A percentile compares a stretch with the other conserved stretches of the same genome.
Evolutionary conservation across 2,329 filamentous ascomycete genomes (phyloP).

Genomic region (Aureobasidium sp.): DNA sequence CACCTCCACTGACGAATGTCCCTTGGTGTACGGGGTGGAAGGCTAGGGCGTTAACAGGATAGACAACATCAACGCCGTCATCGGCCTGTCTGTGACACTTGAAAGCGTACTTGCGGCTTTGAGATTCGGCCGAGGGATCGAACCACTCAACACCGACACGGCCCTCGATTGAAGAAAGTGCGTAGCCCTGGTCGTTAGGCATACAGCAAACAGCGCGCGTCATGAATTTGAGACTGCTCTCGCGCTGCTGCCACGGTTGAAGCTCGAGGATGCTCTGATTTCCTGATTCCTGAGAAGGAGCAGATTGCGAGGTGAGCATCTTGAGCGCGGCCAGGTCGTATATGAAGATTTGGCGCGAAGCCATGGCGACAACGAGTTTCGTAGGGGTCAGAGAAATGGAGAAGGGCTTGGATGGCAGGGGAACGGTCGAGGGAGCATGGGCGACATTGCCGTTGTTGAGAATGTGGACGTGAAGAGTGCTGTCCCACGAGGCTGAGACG

Average conservation of each 20-base stretch:
- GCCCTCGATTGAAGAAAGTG: slow-evolving; percentile 85
- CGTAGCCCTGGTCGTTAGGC: slow-evolving; percentile 93
- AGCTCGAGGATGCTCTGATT: slow-evolving; percentile 31
- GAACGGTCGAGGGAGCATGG: slow-evolving; percentile 52
- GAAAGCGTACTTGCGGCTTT: slow-evolving; percentile 94
- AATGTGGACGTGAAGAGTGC: slow-evolving; percentile 77
- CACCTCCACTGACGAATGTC: slow-evolving; percentile 82
- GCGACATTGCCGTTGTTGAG: slow-evolving; percentile 37
- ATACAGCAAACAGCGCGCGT: slow-evolving; percentile 90
- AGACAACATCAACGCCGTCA: slow-evolving; percentile 66
- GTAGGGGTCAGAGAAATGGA: slow-evolving; percentile 69
- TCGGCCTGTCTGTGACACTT: slow-evolving; percentile 84
- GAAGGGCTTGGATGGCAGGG: slow-evolving; percentile 79
- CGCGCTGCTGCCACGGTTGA: slow-evolving; percentile 80
- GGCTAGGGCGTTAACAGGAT: slow-evolving; percentile 80
- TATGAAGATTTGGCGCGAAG: slow-evolving; percentile 84
- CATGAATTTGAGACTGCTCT: slow-evolving; percentile 93
- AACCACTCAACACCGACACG: slow-evolving; percentile 98
- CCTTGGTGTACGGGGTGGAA: slow-evolving; percentile 70
- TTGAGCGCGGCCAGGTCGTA: slow-evolving; percentile 72
- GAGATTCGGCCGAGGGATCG: slow-evolving; percentile 76
- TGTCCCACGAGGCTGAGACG: slow-evolving; percentile 89
- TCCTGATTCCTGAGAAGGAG: slow-evolving; percentile 10
- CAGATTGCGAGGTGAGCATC: slow-evolving; percentile 43
- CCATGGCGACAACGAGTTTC: slow-evolving; percentile 93